Evolutionary conservation across 2,329 filamentous ascomycete genomes (phyloP).

Genomic region (Annulohypoxylon truncatum): DNA sequence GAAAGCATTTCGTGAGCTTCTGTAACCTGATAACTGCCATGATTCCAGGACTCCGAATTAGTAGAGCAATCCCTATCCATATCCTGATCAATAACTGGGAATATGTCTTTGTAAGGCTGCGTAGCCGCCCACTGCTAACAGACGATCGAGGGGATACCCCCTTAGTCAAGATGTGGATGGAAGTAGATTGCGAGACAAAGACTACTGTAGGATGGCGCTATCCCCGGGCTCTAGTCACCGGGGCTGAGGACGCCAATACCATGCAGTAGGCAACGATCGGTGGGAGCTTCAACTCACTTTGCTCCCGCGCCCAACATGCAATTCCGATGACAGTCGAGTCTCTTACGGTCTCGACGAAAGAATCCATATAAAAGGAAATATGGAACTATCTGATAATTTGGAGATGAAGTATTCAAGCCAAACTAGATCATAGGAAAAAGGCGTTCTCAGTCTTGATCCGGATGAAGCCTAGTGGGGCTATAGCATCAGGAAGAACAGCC

Average conservation of each 20-base stretch:
- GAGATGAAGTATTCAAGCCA: slow-evolving; percentile 12
- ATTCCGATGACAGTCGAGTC: slow-evolving; percentile 1
- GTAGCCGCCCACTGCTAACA: neutral
- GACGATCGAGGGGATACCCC: neutral
- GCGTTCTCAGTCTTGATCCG: slow-evolving; percentile 6
- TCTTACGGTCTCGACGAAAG: slow-evolving; percentile 10
- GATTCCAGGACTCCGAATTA: slow-evolving; percentile 3
- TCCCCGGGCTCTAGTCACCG: neutral
- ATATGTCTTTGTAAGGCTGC: neutral
- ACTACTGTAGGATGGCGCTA: slow-evolving; percentile 3
- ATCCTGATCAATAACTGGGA: slow-evolving; percentile 15
- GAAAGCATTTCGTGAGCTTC: neutral
- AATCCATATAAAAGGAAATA: slow-evolving; percentile 21
- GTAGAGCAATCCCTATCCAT: slow-evolving; percentile 4
- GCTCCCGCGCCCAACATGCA: slow-evolving; percentile 11
- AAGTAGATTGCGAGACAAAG: slow-evolving; percentile 1
- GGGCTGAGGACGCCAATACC: slow-evolving; percentile 12
- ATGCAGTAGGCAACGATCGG: slow-evolving; percentile 5
- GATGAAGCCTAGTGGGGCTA: slow-evolving; percentile 10
- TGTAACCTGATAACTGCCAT: neutral
- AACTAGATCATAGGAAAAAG: slow-evolving; percentile 3
- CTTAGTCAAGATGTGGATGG: neutral
- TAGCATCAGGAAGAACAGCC: slow-evolving; percentile 9
- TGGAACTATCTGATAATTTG: slow-evolving; percentile 35
- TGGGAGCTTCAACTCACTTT: slow-evolving; percentile 6